Base-by-base conservation (phyloP, 2,329 filamentous ascomycete genomes). In the Knufia petricola region DNA sequence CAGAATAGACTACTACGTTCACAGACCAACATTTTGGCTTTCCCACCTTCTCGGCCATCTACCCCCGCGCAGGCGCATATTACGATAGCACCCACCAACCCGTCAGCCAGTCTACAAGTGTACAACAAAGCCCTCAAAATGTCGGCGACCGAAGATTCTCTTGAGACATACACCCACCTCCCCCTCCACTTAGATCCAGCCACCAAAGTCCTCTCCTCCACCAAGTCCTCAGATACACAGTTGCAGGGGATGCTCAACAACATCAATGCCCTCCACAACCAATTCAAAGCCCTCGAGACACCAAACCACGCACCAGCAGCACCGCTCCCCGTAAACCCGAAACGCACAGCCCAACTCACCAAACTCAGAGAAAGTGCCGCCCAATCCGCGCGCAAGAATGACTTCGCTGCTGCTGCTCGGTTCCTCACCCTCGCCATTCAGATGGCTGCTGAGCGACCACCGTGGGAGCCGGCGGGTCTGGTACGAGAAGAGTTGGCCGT, bases 361-460 rank as follows among this genome's bases (percentile, higher is more conserved):
- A 96, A 96, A 71, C 81, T 96, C 57, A 86, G 88, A 64, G 92
- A 96, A 65, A 78, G 77, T 50, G 90, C 87, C 60, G 95, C 95
- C 72, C 71, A 71, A 50, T 80, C 85, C 58, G 90, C 86, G 74
- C 84, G 87, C 67, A 89, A 90, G 68, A 77, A 77, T 59, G 76
- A 80, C 58, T 80, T 84, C 69, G 68, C 67, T 49, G 87, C 94
- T 48, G 90, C 90, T 3, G 74, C 87, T 58, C 82, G 81, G 58
- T 76, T 89, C 58, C 95, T 96, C 72, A 78, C 77, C 0, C 78
- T 90, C n/a, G 89, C 87, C 1, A 77, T 96, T 49, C 81, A 92
- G 56, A 95, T 96, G 89, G 90, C 88, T 2, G 70, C 87, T 32
- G 75, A 74, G 7, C 76, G 92, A 3, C 90, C 92, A 0, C 69